phyloP scores from a whole-genome alignment of 2,329 filamentous ascomycete species.

The Dothidotthia symphoricarpi region DNA sequence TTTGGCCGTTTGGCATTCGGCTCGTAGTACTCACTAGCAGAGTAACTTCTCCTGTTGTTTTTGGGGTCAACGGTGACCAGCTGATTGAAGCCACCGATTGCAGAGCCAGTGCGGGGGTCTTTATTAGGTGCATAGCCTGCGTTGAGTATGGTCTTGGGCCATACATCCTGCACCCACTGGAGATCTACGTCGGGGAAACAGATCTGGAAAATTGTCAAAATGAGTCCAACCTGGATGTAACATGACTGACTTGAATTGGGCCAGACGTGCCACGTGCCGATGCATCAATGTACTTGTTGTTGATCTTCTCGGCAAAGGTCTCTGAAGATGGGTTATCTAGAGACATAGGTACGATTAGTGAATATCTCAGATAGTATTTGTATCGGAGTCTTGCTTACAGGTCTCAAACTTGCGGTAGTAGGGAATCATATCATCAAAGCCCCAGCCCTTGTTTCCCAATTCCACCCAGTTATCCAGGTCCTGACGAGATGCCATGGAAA shows the following conservation, averaged over 20 bases:
- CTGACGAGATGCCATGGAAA: conserved; percentile 27
- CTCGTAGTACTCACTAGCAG: conserved; percentile 40
- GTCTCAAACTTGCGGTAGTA: conserved; percentile 42
- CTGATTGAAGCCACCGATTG: conserved; percentile 35
- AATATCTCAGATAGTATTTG: no score
- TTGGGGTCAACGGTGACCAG: conserved; percentile 27
- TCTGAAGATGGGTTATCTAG: conserved; percentile 27
- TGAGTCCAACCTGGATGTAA: no score
- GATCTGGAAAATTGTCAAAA: conserved; percentile 13
- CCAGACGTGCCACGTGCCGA: conserved; percentile 23
- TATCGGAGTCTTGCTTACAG: no score
- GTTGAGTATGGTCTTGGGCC: conserved; percentile 28
- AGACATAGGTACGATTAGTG: no score
- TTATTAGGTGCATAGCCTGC: conserved; percentile 23
- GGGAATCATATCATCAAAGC: conserved; percentile 33
- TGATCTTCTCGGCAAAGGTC: conserved; percentile 16
- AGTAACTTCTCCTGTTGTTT: conserved; percentile 33
- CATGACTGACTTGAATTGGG: conserved; percentile 21
- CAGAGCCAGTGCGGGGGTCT: conserved; percentile 28
- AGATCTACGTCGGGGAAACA: conserved; percentile 25
- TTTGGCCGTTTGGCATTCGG: conserved; percentile 44
- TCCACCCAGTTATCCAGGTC: conserved; percentile 43
- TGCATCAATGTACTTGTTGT: conserved; percentile 28
- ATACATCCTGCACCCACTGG: conserved; percentile 24
- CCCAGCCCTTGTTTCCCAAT: conserved; percentile 42